A percentile compares a stretch with the other conserved stretches of the same genome.
phyloP scores from a whole-genome alignment of 768 basidiomycete genomes.

The Gymnopilus junonius region DNA sequence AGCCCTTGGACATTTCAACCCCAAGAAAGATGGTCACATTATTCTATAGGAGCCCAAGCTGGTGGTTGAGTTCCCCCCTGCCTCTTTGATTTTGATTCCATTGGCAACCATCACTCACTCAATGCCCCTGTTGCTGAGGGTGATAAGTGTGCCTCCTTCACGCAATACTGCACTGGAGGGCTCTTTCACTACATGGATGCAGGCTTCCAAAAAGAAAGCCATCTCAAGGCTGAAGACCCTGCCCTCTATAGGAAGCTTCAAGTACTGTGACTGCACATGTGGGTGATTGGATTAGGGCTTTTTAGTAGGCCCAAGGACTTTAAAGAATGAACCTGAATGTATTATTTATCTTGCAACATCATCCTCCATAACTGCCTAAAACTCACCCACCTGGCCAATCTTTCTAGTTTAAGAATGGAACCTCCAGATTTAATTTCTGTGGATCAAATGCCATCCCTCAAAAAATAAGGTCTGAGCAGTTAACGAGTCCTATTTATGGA shows the following conservation, averaged over 20 bases:
- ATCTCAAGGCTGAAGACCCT: neutral
- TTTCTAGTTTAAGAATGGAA: too few relatives aligned
- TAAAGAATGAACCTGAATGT: too few relatives aligned
- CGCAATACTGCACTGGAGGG: constrained; percentile 4
- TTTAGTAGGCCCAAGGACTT: neutral
- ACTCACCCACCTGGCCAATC: too few relatives aligned
- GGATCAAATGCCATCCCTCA: too few relatives aligned
- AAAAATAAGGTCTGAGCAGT: too few relatives aligned
- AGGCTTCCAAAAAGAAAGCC: neutral
- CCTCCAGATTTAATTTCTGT: too few relatives aligned
- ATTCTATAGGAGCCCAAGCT: constrained; percentile 4
- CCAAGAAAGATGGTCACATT: neutral
- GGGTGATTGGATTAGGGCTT: neutral
- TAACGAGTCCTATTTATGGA: neutral
- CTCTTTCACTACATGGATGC: constrained; percentile 6
- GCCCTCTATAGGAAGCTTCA: neutral
- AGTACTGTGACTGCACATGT: neutral
- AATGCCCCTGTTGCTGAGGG: neutral
- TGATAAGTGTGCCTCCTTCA: constrained; percentile 4
- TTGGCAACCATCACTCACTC: constrained; percentile 6
- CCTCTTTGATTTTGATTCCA: neutral
- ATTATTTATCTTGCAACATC: too few relatives aligned
- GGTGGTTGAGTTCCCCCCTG: constrained; percentile 8
- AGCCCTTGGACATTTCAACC: constrained; percentile 5
- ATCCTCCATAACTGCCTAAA: too few relatives aligned